A percentile compares a stretch with the other conserved stretches of the same genome.
Conservation (phyloP, 768 basidiomycete genomes). For the Boletellus emodensis region DNA sequence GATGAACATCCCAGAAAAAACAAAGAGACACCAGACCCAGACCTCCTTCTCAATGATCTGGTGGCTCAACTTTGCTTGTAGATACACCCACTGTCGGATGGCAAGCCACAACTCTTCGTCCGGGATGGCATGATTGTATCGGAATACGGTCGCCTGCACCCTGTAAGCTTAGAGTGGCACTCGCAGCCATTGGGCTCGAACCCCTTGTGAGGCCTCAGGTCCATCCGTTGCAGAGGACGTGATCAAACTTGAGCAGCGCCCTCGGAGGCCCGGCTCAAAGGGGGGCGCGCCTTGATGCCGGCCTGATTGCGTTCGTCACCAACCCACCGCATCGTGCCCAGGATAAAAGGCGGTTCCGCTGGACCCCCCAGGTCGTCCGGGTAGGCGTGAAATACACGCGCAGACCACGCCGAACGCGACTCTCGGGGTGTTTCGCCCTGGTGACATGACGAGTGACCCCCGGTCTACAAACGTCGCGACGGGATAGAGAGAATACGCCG, state of each 20-base stretch:
- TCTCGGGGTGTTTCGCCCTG: conserved; percentile 3
- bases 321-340: conserved; percentile 25
- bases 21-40: conserved; percentile 19
- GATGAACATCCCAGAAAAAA: not conserved
- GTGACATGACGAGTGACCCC: conserved; percentile 18
- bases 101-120: not conserved
- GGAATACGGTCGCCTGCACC: conserved; percentile 20
- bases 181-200: not conserved
- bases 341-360: conserved; percentile 16
- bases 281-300: conserved; percentile 8
- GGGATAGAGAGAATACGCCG: conserved; percentile 41
- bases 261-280: conserved; percentile 13
- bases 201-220: not conserved
- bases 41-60: not conserved
- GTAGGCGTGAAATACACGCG: conserved; percentile 12
- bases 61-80: conserved; percentile 7
- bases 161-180: not conserved
- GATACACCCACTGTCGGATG: conserved; percentile 6
- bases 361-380: not conserved
- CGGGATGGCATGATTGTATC: conserved; percentile 24
- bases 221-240: conserved; percentile 19
- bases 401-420: conserved; percentile 36
- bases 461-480: conserved; percentile 35
- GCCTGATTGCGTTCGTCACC: conserved; percentile 26
- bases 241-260: conserved; percentile 12